These are phyloP conservation scores for Colletotrichum orbiculare DNA, from an alignment of 2,329 filamentous ascomycete genomes.

Conservation along the genomic window DNA sequence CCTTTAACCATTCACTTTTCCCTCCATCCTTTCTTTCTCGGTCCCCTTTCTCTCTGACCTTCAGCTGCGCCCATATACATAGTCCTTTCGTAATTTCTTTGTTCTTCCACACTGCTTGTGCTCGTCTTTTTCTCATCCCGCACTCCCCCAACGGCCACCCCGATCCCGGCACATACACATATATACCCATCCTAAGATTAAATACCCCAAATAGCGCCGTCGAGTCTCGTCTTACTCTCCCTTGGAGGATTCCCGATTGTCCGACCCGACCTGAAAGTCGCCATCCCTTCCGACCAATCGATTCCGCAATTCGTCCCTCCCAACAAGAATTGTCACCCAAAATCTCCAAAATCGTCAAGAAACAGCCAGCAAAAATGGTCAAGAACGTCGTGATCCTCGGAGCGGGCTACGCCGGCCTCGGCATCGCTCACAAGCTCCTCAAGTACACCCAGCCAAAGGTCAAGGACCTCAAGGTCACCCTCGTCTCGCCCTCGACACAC, in stretches of 20 bases:
- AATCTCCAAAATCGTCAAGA: neutral
- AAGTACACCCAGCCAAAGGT: constrained; percentile 50
- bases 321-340: neutral
- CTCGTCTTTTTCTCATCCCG: constrained; percentile 13
- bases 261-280: neutral
- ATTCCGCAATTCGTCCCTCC: too few species aligned
- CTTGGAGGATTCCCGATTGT: constrained; percentile 1
- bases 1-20: constrained; percentile 25
- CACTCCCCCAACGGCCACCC: constrained; percentile 33
- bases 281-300: neutral
- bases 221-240: neutral
- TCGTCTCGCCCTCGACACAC: constrained; percentile 60
- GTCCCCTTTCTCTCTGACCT: neutral
- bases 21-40: neutral
- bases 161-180: constrained; percentile 8
- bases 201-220: neutral
- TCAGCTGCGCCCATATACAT: neutral
- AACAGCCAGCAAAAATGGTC: constrained; percentile 16
- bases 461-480: constrained; percentile 54
- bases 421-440: constrained; percentile 62
- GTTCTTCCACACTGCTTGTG: constrained; percentile 9
- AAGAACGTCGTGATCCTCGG: constrained; percentile 60
- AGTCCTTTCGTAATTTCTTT: constrained; percentile 6
- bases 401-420: constrained; percentile 58
- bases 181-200: neutral